These are phyloP conservation scores for Cryptococcus sp. DNA, from an alignment of 1,284 basidiomycete genomes.

Conservation along the genomic window DNA sequence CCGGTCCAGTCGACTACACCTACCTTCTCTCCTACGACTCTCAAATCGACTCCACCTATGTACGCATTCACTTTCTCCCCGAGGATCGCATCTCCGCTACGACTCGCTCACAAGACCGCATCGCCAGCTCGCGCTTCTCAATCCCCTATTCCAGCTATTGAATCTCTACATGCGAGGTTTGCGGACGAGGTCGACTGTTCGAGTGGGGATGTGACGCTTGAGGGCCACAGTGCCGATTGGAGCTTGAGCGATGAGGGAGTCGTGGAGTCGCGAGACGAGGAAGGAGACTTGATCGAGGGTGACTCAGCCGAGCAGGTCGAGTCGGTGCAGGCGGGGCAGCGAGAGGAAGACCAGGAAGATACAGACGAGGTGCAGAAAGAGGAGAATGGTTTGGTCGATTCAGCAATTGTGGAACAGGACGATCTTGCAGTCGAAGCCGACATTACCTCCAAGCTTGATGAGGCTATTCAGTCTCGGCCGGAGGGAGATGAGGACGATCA, in stretches of 20 bases:
- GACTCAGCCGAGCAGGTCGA: background rate
- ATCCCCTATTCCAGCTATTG: background rate
- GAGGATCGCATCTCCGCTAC: background rate
- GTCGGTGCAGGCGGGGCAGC: conserved; percentile 21
- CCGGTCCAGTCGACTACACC: background rate
- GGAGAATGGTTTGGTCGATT: background rate
- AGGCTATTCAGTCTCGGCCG: background rate
- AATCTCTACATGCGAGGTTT: background rate
- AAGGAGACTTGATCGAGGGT: background rate
- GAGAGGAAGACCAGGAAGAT: background rate
- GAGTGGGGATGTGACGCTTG: conserved; percentile 13
- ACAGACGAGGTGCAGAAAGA: background rate
- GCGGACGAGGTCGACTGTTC: background rate
- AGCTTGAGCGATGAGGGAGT: background rate
- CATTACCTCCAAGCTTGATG: background rate
- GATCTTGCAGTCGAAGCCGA: background rate
- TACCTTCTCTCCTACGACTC: background rate
- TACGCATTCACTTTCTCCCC: background rate
- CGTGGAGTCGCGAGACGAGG: background rate
- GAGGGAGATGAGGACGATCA: conserved; percentile 35
- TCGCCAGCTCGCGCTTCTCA: background rate
- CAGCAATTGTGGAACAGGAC: background rate
- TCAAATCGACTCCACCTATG: background rate
- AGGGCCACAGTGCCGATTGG: conserved; percentile 15
- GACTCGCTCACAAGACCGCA: background rate